Percentiles rank a stretch among this genome's conserved stretches.
Evolutionary conservation across 129 eudicot species (phyloP).

Genomic region (Flaveria bidentis): DNA sequence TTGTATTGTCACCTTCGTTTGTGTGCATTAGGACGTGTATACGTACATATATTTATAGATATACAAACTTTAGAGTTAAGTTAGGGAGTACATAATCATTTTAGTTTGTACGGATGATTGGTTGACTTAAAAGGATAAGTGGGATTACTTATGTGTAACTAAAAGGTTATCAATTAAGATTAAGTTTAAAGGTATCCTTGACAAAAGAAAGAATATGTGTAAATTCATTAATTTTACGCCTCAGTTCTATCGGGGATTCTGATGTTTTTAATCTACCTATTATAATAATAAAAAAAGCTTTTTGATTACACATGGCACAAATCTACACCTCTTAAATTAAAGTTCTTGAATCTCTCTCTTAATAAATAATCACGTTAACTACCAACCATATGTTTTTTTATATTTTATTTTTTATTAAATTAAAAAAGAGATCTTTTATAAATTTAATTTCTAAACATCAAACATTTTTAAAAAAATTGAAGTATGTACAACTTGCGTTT

Average conservation of each 20-base stretch:
- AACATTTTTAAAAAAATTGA: no score
- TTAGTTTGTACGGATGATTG: conserved; percentile 3
- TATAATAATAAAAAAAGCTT: no score
- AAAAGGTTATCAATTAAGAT: neutral
- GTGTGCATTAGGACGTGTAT: neutral
- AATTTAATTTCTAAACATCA: no score
- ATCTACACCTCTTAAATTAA: no score
- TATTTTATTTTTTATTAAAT: no score
- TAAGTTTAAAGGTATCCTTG: neutral
- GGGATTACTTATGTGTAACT: conserved; percentile 21
- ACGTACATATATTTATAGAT: neutral
- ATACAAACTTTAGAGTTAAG: conserved; percentile 18
- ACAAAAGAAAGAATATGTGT: neutral
- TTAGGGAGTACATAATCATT: neutral
- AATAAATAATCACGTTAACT: no score
- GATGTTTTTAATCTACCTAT: neutral
- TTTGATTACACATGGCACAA: no score
- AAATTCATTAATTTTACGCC: neutral
- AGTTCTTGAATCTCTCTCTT: no score
- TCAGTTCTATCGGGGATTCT: neutral
- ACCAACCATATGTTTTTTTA: no score
- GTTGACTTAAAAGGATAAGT: conserved; percentile 1
- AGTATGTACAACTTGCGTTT: no score
- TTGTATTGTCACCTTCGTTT: conserved; percentile 16
- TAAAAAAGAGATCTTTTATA: no score